Percentiles rank a stretch among this genome's conserved stretches.
Evolutionary conservation across 345 rosid species (phyloP).

Genomic region (Sisymbrium altissimum): DNA sequence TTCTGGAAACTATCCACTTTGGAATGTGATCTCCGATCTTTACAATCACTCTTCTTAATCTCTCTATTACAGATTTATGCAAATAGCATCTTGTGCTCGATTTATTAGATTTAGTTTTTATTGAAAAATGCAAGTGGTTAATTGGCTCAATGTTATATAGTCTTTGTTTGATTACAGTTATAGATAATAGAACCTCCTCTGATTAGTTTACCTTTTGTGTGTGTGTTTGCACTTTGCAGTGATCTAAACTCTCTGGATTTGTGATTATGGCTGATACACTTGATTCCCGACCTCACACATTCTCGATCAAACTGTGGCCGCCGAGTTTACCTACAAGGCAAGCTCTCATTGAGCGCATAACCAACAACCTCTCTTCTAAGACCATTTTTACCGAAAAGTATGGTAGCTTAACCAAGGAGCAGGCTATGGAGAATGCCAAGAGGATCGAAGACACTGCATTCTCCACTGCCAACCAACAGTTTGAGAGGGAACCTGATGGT

Average conservation of each 20-base stretch:
- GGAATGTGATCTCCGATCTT: slow-evolving; percentile 8
- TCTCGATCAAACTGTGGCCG: slow-evolving; percentile 85
- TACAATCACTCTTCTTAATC: neutral
- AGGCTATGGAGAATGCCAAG: slow-evolving; percentile 76
- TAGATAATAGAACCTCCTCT: neutral
- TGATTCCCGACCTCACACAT: slow-evolving; percentile 58
- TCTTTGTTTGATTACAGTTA: no score
- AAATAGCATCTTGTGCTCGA: neutral
- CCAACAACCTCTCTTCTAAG: slow-evolving; percentile 62
- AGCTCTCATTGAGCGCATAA: slow-evolving; percentile 65
- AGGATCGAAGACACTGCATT: slow-evolving; percentile 74
- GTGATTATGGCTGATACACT: slow-evolving; percentile 34
- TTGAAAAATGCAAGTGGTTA: neutral
- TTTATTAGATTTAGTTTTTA: neutral
- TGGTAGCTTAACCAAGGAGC: slow-evolving; percentile 64
- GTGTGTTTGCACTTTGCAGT: neutral
- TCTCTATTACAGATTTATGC: neutral
- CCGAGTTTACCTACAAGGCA: slow-evolving; percentile 70
- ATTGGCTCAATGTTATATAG: neutral
- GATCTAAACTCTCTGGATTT: neutral
- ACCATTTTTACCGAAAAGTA: slow-evolving; percentile 83
- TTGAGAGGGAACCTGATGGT: slow-evolving; percentile 91
- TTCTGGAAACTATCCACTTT: neutral
- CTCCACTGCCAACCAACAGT: slow-evolving; percentile 55
- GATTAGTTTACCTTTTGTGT: neutral